Percentiles rank a stretch among this genome's conserved stretches.
Conservation (phyloP, 371 early-diverging fungal genomes). For the Lichtheimia corymbifera region DNA sequence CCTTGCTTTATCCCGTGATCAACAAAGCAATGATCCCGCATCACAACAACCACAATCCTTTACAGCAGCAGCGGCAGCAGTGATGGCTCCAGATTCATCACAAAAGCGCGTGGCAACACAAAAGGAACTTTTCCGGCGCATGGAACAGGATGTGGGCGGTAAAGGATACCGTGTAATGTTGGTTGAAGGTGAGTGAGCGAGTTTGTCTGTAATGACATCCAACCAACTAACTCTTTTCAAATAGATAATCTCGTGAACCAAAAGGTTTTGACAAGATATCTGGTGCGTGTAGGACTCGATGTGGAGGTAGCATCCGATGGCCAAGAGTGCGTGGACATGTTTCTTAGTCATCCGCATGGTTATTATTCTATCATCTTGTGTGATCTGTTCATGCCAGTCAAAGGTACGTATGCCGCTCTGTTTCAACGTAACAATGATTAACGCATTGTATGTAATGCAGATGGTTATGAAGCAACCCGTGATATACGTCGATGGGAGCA, state of each 20-base stretch:
- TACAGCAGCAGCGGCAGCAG: not conserved
- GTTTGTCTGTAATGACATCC: not conserved
- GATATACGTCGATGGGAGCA: slow-evolving; percentile 63
- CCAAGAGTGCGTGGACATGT: slow-evolving; percentile 52
- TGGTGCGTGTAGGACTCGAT: slow-evolving; percentile 50
- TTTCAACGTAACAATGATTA: not conserved
- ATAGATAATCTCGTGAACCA: slow-evolving; percentile 64
- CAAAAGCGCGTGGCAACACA: slow-evolving; percentile 53
- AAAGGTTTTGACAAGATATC: slow-evolving; percentile 56
- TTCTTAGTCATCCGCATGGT: slow-evolving; percentile 39
- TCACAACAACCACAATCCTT: not conserved
- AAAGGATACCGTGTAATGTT: slow-evolving; percentile 51
- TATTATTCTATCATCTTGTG: slow-evolving; percentile 59
- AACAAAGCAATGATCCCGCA: not conserved
- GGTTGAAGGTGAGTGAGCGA: slow-evolving; percentile 49
- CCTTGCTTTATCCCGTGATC: not conserved
- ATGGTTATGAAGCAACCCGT: slow-evolving; percentile 63
- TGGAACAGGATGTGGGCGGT: slow-evolving; percentile 56
- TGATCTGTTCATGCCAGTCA: slow-evolving; percentile 69
- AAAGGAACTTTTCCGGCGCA: slow-evolving; percentile 56
- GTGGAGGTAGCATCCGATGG: slow-evolving; percentile 61
- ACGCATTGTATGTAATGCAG: slow-evolving; percentile 22
- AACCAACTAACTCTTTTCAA: slow-evolving; percentile 1
- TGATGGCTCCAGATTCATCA: slow-evolving; percentile 41
- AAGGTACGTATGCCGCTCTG: slow-evolving; percentile 32